These are phyloP conservation scores for Grifola frondosa DNA, from an alignment of 1,284 basidiomycete species.

Conservation along the genomic window DNA sequence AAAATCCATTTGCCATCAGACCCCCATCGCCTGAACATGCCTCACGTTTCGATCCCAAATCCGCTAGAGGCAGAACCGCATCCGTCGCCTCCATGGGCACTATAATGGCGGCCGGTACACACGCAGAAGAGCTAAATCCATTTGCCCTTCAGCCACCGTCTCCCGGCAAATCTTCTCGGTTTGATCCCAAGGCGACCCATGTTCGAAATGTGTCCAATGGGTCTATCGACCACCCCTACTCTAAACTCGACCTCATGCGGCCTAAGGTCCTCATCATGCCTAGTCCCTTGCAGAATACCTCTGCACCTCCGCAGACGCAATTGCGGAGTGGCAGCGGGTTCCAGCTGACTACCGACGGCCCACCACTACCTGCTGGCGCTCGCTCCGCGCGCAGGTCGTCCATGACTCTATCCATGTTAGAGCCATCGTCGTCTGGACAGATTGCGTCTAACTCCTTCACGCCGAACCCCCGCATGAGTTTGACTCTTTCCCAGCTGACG, in stretches of 20 bases:
- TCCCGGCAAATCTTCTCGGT: constrained; percentile 57
- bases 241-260: constrained; percentile 71
- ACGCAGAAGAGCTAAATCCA: constrained; percentile 45
- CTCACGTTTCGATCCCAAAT: constrained; percentile 75
- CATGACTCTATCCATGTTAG: constrained; percentile 33
- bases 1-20: constrained; percentile 61
- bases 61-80: constrained; percentile 53
- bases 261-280: constrained; percentile 86
- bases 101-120: constrained; percentile 44
- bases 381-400: constrained; percentile 52
- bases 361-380: constrained; percentile 68
- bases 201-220: constrained; percentile 65
- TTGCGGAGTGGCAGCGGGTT: constrained; percentile 54
- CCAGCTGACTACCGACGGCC: constrained; percentile 59
- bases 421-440: constrained; percentile 20
- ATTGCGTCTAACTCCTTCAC: constrained; percentile 65
- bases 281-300: constrained; percentile 75
- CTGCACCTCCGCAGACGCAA: constrained; percentile 34
- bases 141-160: constrained; percentile 64
- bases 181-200: constrained; percentile 68
- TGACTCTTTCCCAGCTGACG: constrained; percentile 74
- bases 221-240: constrained; percentile 62
- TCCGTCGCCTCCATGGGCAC: constrained; percentile 67
- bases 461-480: constrained; percentile 69
- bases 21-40: constrained; percentile 57